Evolutionary conservation across 306 rosid genomes (phyloP).

Genomic region (Cajanus cajan): DNA sequence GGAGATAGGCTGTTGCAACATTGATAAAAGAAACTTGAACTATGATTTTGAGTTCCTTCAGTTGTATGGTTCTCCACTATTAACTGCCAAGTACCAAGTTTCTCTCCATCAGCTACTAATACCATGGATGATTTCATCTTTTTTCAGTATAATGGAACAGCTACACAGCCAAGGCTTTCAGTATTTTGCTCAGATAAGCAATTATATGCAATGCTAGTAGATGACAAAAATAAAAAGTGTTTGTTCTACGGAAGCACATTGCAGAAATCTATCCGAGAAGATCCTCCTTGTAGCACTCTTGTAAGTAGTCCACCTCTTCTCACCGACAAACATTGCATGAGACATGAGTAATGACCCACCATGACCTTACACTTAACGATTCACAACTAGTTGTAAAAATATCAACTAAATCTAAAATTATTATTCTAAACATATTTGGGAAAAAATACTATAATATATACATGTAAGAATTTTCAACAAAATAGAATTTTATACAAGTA

Average conservation of each 20-base stretch:
- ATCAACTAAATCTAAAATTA: too few relatives aligned
- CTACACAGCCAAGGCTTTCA: constrained; percentile 79
- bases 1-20: constrained; percentile 1
- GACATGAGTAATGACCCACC: too few relatives aligned
- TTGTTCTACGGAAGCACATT: constrained; percentile 78
- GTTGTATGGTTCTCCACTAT: not conserved
- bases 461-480: too few relatives aligned
- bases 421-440: too few relatives aligned
- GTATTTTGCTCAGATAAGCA: constrained; percentile 89
- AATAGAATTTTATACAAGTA: too few relatives aligned
- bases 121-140: not conserved
- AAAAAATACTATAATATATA: too few relatives aligned
- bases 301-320: constrained; percentile 48
- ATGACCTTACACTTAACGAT: too few relatives aligned
- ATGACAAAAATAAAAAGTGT: constrained; percentile 82
- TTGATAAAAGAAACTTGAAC: not conserved
- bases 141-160: constrained; percentile 73
- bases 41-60: not conserved
- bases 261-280: constrained; percentile 62
- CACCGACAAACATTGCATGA: not conserved
- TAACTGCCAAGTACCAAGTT: not conserved
- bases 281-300: constrained; percentile 48
- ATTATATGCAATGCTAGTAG: constrained; percentile 85
- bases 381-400: too few relatives aligned
- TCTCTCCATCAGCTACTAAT: not conserved